These are phyloP conservation scores for Capsicum baccatum DNA, from an alignment of 257 asterid genomes.

Conservation along the genomic window DNA sequence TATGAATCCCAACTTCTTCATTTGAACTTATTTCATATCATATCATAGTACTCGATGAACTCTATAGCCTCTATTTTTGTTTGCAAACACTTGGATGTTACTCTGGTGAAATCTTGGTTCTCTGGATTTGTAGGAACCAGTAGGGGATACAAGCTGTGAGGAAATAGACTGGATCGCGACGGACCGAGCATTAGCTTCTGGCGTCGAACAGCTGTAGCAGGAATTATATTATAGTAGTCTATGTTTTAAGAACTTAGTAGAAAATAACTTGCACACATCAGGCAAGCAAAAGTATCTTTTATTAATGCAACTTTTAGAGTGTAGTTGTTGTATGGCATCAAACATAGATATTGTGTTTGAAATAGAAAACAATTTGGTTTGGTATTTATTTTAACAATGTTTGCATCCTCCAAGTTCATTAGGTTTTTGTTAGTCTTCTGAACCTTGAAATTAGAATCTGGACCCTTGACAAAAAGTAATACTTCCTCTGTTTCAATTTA, in stretches of 20 bases:
- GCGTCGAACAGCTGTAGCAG: not conserved
- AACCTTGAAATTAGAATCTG: too few species aligned
- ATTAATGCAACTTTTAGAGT: conserved; percentile 1
- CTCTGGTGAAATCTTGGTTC: conserved; percentile 8
- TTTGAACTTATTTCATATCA: not conserved
- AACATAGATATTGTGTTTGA: not conserved
- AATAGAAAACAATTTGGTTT: not conserved
- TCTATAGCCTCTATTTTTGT: not conserved
- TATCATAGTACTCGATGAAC: not conserved
- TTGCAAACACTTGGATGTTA: not conserved
- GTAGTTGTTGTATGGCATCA: not conserved
- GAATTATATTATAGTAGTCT: not conserved
- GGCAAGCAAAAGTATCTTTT: not conserved
- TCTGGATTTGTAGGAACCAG: conserved; percentile 40
- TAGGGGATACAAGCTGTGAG: not conserved
- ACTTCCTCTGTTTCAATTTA: too few species aligned
- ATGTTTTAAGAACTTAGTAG: conserved; percentile 3
- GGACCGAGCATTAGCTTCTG: not conserved
- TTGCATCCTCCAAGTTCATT: too few species aligned
- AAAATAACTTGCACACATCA: too few species aligned
- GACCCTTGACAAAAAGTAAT: too few species aligned
- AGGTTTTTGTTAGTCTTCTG: too few species aligned
- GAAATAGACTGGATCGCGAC: not conserved
- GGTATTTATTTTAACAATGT: too few species aligned
- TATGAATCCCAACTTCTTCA: not conserved